Evolutionary conservation across 164 flowering plant genomes (phyloP).

Genomic region (Stephania japonica): DNA sequence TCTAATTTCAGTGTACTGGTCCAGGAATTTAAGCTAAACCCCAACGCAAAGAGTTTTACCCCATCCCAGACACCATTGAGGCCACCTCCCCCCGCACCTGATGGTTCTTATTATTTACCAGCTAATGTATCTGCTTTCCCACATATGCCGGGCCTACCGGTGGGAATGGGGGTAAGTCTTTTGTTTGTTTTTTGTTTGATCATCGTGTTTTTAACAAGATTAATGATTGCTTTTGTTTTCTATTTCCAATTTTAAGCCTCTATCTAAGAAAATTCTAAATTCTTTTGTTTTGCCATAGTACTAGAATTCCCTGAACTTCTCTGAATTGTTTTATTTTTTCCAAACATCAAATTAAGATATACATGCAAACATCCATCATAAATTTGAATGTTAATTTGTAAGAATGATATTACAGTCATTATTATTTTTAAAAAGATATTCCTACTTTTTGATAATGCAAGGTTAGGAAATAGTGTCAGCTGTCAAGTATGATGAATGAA

Average conservation of each 20-base stretch:
- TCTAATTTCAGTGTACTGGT: conserved; percentile 7
- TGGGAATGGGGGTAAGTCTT: conserved; percentile 71
- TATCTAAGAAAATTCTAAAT: neutral
- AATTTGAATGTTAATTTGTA: no score
- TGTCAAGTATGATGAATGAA: no score
- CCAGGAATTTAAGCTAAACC: conserved; percentile 93
- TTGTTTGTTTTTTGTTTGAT: neutral
- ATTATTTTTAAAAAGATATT: no score
- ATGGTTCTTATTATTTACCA: conserved; percentile 64
- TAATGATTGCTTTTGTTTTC: neutral
- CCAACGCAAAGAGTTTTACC: conserved; percentile 86
- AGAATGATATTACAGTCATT: no score
- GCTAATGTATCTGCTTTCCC: conserved; percentile 44
- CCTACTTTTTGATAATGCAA: no score
- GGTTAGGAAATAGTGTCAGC: no score
- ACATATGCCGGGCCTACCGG: conserved; percentile 69
- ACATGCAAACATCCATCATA: no score
- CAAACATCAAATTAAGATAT: no score
- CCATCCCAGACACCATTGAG: conserved; percentile 57
- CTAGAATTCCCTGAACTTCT: no score
- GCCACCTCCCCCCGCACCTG: conserved; percentile 71
- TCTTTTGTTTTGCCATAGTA: no score
- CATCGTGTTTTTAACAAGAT: neutral
- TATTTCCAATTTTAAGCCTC: neutral
- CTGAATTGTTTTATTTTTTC: no score